Evolutionary conservation across 2,329 filamentous ascomycete genomes (phyloP).

Genomic region (Neonectria hederae): DNA sequence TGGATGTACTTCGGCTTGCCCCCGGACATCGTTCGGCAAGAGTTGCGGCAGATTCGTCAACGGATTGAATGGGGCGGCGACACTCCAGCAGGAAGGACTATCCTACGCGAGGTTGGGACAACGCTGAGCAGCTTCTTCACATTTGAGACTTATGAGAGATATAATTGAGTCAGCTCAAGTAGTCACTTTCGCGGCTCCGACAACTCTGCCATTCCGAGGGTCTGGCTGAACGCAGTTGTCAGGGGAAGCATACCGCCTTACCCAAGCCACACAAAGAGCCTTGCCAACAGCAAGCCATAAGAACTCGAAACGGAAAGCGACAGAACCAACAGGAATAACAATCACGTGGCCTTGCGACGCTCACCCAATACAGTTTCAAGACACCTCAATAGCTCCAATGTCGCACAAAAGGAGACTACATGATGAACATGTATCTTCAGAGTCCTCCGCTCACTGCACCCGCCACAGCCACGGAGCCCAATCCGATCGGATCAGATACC

Average conservation of each 20-base stretch:
- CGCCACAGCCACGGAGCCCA: neutral
- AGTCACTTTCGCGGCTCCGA: neutral
- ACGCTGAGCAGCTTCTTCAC: slow-evolving; percentile 32
- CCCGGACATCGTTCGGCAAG: slow-evolving; percentile 41
- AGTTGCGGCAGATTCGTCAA: slow-evolving; percentile 39
- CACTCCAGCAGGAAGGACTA: slow-evolving; percentile 29
- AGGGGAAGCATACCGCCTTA: neutral
- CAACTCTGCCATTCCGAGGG: neutral
- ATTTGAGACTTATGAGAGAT: slow-evolving; percentile 10
- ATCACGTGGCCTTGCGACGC: neutral
- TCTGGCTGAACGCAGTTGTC: neutral
- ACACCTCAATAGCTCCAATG: neutral
- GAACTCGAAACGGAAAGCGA: neutral
- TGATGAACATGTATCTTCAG: neutral
- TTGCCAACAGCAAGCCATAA: neutral
- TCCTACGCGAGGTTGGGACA: slow-evolving; percentile 39
- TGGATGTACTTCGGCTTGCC: slow-evolving; percentile 44
- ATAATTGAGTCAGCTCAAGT: neutral
- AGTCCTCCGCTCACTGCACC: neutral
- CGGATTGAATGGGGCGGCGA: slow-evolving; percentile 47
- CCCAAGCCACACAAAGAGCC: neutral
- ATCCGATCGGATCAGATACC: neutral
- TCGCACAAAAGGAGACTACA: neutral
- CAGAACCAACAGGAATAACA: neutral
- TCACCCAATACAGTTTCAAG: neutral